Evolutionary conservation across 1,284 basidiomycete genomes (phyloP), one percentile per base, ranked within the genome.

Genomic region (Rhodotorula sp.): DNA sequence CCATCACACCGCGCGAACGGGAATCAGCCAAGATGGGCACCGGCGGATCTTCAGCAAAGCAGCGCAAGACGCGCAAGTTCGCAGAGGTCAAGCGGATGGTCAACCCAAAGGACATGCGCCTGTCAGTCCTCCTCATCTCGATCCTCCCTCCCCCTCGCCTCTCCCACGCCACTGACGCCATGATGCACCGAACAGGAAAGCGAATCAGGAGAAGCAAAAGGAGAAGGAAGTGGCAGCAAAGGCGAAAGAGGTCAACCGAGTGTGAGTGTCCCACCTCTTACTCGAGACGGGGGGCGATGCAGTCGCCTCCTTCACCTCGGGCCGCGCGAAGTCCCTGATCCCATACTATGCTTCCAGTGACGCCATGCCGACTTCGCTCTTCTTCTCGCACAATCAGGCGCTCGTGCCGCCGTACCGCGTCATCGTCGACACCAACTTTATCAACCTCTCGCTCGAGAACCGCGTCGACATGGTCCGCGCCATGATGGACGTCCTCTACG

Each of bases 401-500:
- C 89, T 99, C 47, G 95, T 93, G 0, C 97, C 97, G 0, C 97
- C 97, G 0, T 99, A 99, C 81, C 89, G 95, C 38, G 92, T 99
- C 16, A 87, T 99, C 57, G 93, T 99, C 69, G 97, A 99, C 83
- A 99, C 97, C 79, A 99, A 99, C 82, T 99, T 99, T 80, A 98
- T 99, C 86, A 99, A 99, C 81, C 95, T 99, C 81, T 93, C 90
- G 76, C 85, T 99, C 62, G 95, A 99, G 83, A 99, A 99, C 84
- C 97, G 98, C 82, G 85, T 99, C 77, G 97, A 99, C 81, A 86
- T 99, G 60, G 86, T 98, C 28, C 89, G 91, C 79, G 94, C 93
- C 21, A 98, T 99, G 97, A 98, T 99, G 95, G 97, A 99, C 81
- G 97, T 95, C 78, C 84, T 99, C 19, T 98, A 93, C 82, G 97